phyloP scores from a whole-genome alignment of 768 basidiomycete species.

The Calocybe cyanea region DNA sequence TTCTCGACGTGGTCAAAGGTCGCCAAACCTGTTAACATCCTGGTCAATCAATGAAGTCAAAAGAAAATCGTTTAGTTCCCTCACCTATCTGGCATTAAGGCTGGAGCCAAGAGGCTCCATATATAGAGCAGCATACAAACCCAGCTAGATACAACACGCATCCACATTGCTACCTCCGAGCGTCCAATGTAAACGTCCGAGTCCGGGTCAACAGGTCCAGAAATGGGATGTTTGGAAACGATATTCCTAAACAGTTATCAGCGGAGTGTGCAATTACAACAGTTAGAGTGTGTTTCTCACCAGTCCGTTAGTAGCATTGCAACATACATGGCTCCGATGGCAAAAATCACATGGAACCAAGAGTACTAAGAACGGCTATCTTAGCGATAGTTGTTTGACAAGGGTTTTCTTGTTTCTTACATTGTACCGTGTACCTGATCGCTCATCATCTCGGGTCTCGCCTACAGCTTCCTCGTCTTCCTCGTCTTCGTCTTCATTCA shows the following conservation, averaged over 20 bases:
- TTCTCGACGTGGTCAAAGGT: constrained; percentile 6
- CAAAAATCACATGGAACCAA: constrained; percentile 99
- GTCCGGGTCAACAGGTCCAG: constrained; percentile 46
- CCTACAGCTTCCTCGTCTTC: constrained; percentile 72
- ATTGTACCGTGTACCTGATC: constrained; percentile 91
- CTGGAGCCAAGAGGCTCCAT: constrained; percentile 87
- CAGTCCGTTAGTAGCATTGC: constrained; percentile 97
- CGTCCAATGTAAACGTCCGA: constrained; percentile 89
- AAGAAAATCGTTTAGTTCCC: constrained; percentile 19
- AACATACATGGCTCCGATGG: constrained; percentile 96
- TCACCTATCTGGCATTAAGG: constrained; percentile 87
- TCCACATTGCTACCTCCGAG: constrained; percentile 98
- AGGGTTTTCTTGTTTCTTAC: constrained; percentile 49
- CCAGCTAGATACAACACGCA: constrained; percentile 96
- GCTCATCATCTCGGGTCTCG: constrained; percentile 88
- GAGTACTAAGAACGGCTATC: constrained; percentile 87
- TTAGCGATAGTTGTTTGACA: too few relatives aligned
- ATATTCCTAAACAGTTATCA: constrained; percentile 55
- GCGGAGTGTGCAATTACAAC: neutral
- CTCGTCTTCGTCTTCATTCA: constrained; percentile 76
- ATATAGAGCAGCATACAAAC: constrained; percentile 82
- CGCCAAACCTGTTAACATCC: constrained; percentile 21
- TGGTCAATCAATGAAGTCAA: neutral
- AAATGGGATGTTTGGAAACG: constrained; percentile 52
- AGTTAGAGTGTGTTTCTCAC: constrained; percentile 42